Evolutionary conservation across 2,329 filamentous ascomycete species (phyloP), one percentile per base, ranked within the genome.

Genomic region (Cladosporium sp.): DNA sequence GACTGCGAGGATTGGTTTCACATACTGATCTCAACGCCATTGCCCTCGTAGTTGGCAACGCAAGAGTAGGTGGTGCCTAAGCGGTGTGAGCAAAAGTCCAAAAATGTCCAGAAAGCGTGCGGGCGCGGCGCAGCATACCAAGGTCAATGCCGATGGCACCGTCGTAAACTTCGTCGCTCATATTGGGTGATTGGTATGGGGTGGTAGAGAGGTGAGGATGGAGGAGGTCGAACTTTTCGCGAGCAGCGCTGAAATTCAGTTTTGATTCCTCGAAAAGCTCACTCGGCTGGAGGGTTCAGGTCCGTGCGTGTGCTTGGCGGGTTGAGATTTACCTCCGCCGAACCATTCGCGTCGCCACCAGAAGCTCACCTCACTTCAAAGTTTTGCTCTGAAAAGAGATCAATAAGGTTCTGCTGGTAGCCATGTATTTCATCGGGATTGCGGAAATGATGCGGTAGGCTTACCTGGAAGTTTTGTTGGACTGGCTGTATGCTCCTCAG

Each of bases 71-170:
- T 99, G 76, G 95, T 99, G 84, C 95, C 94, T 97, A 71, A 46
- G 69, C 67, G 70, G 70, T 74, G 72, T 73, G 69, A 72, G 75
- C 77, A 44, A 35, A 12, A 50, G 28, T 55, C 50, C 49, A 28
- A 59, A 35, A 18, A 23, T 59, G 12, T 55, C 31, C 49, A 23
- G 28, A 21, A 18, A 29, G 33, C 50, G 14, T 35, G 35, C 50
- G 35, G 35, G 16, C 35, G 59, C 59, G 59, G 33, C 31, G 16
- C n/a, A 73, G 84, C 89, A 78, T 86, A 96, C 94, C 95, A 85
- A 99, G 88, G 90, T 99, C 95, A 86, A 99, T 99, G 89, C 95
- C 95, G 86, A 98, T 92, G 89, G 95, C 95, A 91, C 95, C 95
- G 82, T 99, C 95, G 83, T 98, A 99, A 78, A 96, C 89, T 89